Percentiles rank a stretch among this genome's conserved stretches.
Conservation (phyloP, 257 asterid genomes). For the Anisodus acutangulus region DNA sequence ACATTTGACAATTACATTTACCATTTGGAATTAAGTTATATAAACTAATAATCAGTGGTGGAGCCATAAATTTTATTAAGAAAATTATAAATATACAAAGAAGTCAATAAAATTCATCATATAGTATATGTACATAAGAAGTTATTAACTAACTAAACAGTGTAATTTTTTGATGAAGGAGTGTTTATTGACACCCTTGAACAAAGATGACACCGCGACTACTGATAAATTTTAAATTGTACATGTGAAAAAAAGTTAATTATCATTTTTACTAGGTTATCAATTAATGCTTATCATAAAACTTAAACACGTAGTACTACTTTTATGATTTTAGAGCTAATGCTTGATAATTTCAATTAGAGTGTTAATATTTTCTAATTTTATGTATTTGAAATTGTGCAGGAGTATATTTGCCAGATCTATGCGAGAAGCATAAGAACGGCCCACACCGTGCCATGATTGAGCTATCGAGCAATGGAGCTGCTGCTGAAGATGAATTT, state of each 20-base stretch:
- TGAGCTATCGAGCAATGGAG: slow-evolving; percentile 63
- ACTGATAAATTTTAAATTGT: background rate
- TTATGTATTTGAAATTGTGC: slow-evolving; percentile 9
- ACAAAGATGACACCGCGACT: background rate
- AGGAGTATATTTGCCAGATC: slow-evolving; percentile 68
- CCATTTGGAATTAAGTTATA: background rate
- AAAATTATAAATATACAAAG: too few species aligned
- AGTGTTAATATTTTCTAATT: background rate
- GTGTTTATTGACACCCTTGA: background rate
- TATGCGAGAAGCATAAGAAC: slow-evolving; percentile 58
- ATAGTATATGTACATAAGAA: too few species aligned
- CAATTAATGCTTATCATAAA: background rate
- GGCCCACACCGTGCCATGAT: slow-evolving; percentile 67
- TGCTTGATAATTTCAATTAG: background rate
- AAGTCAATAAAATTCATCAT: background rate
- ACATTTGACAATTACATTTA: background rate
- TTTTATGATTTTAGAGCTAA: too few species aligned
- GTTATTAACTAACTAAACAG: too few species aligned
- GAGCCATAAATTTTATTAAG: too few species aligned
- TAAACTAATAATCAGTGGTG: too few species aligned
- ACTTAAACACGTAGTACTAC: background rate
- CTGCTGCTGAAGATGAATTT: slow-evolving; percentile 30
- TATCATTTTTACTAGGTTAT: background rate
- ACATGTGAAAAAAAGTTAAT: background rate
- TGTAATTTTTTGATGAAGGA: too few species aligned